phyloP scores from a whole-genome alignment of 495 filamentous ascomycete species.

The Rostrohypoxylon terebratum region DNA sequence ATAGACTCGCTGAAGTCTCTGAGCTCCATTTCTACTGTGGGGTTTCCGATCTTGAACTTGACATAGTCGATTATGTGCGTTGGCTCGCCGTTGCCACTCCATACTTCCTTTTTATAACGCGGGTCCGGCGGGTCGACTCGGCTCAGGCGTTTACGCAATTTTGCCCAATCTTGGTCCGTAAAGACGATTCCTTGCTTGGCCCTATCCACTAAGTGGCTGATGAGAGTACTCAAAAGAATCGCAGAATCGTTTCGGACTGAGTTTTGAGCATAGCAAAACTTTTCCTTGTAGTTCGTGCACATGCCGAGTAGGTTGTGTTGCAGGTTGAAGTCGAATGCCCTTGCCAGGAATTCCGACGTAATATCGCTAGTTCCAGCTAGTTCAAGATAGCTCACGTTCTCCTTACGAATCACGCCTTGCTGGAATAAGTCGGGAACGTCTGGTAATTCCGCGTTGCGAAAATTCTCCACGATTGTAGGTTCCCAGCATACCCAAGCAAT shows the following conservation, averaged over 20 bases:
- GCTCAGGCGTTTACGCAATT: constrained; percentile 59
- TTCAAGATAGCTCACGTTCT: constrained; percentile 64
- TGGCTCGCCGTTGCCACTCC: constrained; percentile 53
- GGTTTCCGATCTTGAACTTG: constrained; percentile 69
- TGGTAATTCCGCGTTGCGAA: constrained; percentile 75
- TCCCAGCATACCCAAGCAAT: constrained; percentile 94
- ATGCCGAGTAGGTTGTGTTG: constrained; percentile 74
- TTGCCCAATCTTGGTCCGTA: constrained; percentile 65
- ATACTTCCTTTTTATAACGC: constrained; percentile 52
- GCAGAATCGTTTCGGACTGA: constrained; percentile 66
- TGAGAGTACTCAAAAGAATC: constrained; percentile 72
- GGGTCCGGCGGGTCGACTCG: constrained; percentile 54
- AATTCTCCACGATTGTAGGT: constrained; percentile 74
- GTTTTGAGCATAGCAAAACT: constrained; percentile 70
- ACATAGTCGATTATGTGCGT: constrained; percentile 79
- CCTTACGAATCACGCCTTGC: constrained; percentile 69
- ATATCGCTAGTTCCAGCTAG: constrained; percentile 48
- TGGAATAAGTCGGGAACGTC: constrained; percentile 59
- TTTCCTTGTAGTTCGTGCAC: constrained; percentile 81
- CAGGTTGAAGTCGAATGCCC: constrained; percentile 74
- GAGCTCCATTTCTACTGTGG: constrained; percentile 64
- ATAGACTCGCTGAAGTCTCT: constrained; percentile 52
- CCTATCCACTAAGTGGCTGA: constrained; percentile 84
- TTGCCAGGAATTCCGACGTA: constrained; percentile 61
- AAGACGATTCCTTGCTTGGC: constrained; percentile 83